Percentiles rank a stretch among this genome's conserved stretches.
phyloP scores from a whole-genome alignment of 2,329 filamentous ascomycete species.

The Alternaria tenuissima region DNA sequence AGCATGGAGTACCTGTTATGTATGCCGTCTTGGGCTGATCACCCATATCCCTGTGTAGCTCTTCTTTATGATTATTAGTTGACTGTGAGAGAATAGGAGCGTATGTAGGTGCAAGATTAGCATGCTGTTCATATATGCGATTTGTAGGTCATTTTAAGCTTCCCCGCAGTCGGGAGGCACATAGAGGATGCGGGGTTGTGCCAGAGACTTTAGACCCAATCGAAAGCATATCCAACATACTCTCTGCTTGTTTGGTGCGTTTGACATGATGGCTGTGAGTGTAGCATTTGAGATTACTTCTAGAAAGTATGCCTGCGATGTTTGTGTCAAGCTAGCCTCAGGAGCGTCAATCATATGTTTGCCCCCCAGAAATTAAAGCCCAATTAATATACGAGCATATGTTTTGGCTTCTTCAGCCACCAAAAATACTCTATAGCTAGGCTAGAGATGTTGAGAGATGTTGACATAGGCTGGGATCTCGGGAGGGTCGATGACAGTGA shows the following conservation, averaged over 20 bases:
- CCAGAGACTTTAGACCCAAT: neutral
- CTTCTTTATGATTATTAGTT: neutral
- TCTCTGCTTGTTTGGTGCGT: neutral
- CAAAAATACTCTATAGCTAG: neutral
- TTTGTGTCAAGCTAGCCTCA: neutral
- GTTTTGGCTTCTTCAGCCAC: neutral
- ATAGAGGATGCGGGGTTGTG: neutral
- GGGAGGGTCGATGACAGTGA: neutral
- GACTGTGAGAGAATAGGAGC: neutral
- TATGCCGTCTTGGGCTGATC: slow-evolving; percentile 17
- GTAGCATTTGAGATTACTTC: neutral
- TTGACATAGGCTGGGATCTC: neutral
- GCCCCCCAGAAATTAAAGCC: neutral
- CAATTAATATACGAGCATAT: neutral
- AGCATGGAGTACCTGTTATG: slow-evolving; percentile 20
- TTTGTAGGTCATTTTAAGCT: neutral
- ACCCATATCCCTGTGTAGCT: neutral
- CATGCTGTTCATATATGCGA: neutral
- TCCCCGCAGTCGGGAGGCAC: slow-evolving; percentile 6
- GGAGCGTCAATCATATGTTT: neutral
- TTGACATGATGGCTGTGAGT: neutral
- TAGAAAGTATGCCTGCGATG: neutral
- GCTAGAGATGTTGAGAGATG: neutral
- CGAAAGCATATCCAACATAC: neutral
- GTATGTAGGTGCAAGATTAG: neutral